phyloP scores from a whole-genome alignment of 345 rosid genomes.

The Eucalyptus cloeziana region DNA sequence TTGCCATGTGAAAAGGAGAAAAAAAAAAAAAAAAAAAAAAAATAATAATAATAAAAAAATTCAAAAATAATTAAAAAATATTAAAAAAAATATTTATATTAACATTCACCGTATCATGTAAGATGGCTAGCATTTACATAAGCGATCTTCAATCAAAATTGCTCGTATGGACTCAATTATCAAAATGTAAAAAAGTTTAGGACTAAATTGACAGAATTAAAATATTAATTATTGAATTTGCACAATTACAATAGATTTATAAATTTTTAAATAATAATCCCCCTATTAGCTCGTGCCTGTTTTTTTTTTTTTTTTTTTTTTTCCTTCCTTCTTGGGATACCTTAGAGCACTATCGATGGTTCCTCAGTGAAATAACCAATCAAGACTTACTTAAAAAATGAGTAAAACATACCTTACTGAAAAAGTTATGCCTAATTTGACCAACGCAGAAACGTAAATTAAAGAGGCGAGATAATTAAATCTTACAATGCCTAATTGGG shows the following conservation, averaged over 20 bases:
- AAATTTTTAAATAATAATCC: too few species aligned
- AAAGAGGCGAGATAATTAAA: not conserved
- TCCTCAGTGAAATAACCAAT: not conserved
- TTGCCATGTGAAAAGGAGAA: too few species aligned
- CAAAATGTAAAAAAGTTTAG: too few species aligned
- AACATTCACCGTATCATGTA: not conserved
- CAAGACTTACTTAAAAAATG: not conserved
- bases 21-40: accelerated
- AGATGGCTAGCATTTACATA: not conserved
- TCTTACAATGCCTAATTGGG: not conserved
- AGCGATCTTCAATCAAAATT: not conserved
- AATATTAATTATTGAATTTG: too few species aligned
- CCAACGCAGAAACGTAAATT: not conserved
- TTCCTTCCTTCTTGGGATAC: not conserved
- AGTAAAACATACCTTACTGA: not conserved
- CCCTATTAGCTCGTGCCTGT: not conserved
- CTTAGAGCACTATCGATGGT: not conserved
- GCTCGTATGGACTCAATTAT: not conserved
- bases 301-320: too few species aligned
- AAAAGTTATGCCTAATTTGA: not conserved
- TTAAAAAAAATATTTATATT: too few species aligned
- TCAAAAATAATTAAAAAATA: accelerated
- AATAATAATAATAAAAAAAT: too few species aligned
- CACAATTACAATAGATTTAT: too few species aligned
- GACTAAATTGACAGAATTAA: too few species aligned